Evolutionary conservation across 495 filamentous ascomycete species (phyloP).

Genomic region (Annulohypoxylon bovei): DNA sequence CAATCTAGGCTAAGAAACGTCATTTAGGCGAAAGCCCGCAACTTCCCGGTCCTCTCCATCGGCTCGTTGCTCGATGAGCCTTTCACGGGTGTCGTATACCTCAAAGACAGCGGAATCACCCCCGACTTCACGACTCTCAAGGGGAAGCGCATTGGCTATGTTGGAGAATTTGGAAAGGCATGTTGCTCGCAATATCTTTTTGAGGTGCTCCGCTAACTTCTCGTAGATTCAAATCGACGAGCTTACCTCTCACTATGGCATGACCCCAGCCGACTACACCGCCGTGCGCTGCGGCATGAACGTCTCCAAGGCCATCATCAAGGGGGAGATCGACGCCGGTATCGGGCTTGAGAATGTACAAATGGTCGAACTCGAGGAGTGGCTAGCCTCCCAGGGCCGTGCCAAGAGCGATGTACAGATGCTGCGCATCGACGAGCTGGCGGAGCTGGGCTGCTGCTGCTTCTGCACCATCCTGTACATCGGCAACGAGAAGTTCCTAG

Average conservation of each 20-base stretch:
- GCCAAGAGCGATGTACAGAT: constrained; percentile 71
- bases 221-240: constrained; percentile 74
- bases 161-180: constrained; percentile 74
- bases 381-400: constrained; percentile 68
- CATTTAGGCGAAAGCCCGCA: constrained; percentile 70
- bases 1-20: constrained; percentile 8
- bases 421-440: constrained; percentile 78
- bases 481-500: constrained; percentile 69
- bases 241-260: constrained; percentile 76
- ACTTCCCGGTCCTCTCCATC: constrained; percentile 74
- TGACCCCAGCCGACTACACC: constrained; percentile 74
- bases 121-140: constrained; percentile 66
- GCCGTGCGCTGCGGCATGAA: constrained; percentile 68
- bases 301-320: constrained; percentile 65
- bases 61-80: constrained; percentile 76
- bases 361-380: constrained; percentile 78
- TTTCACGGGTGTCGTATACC: constrained; percentile 76
- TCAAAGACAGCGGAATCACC: constrained; percentile 75
- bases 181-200: constrained; percentile 20
- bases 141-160: constrained; percentile 76
- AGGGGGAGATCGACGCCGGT: constrained; percentile 71
- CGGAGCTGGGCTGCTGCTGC: constrained; percentile 77
- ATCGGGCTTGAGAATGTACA: constrained; percentile 79
- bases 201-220: constrained; percentile 22
- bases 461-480: constrained; percentile 81